Base-by-base conservation (phyloP, 495 filamentous ascomycete genomes). In the Sporormia fimetaria region DNA sequence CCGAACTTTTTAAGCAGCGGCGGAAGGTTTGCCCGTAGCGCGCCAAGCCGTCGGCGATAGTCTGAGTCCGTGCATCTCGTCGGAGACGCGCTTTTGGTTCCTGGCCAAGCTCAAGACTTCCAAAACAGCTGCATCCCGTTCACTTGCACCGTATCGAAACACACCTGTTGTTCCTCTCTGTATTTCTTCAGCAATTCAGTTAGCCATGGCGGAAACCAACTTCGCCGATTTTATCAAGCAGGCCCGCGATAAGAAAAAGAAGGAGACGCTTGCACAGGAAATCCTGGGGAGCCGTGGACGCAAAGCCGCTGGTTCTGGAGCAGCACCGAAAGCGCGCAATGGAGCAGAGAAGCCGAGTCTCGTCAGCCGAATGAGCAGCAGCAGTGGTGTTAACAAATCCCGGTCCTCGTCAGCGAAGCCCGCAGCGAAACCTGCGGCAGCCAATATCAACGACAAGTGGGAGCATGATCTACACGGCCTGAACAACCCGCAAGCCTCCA, bases 281-380 rank as follows among this genome's bases (percentile, higher is more conserved):
- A 55, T 57, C 23, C 47, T 57, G 4, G 55, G 55, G 3, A 49
- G 29, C n/a, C 33, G 40, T 9, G 47, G 47, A 4, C 47, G 47
- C 29, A 51, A 51, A 26, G 8, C 41, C 10, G 41, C 28, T 16
- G 41, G 21, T 7, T 12, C 47, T 1, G 40, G 34, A 8, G 29
- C 47, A 10, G 26, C 30, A 29, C 21, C 28, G 3, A 42, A 30
- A 10, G 15, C 28, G n/a, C 40, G 36, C 29, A 43, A 36, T 22
- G 22, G 12, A 18, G 16, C 34, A n/a, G 27, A 34, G 29, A 44
- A 44, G 21, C 47, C 47, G 2, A 33, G 22, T 20, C 41, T 51
- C 3, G 11, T 40, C 3, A 51, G 47, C 38, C 47, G 47, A 40
- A 51, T 45, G 36, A 47, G 40, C 22, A 8, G 6, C 7, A 15